Conservation (phyloP, 371 early-diverging fungal genomes). For the Parasitella parasitica region DNA sequence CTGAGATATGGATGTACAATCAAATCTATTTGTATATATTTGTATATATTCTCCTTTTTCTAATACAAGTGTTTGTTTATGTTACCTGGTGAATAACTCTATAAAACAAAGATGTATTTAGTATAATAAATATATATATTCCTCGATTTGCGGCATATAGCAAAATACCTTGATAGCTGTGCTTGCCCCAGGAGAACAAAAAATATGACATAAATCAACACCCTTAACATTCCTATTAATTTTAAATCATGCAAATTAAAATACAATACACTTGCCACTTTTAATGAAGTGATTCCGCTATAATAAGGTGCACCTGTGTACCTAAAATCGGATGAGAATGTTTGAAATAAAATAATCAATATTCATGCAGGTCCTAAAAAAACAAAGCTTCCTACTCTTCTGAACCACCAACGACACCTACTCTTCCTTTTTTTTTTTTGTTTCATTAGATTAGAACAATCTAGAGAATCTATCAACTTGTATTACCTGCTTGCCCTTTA, state of each 20-base stretch:
- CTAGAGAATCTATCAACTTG: not conserved
- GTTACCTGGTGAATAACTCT: slow-evolving; percentile 60
- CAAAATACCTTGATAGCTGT: slow-evolving; percentile 41
- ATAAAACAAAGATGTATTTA: slow-evolving; percentile 1
- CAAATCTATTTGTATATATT: slow-evolving; percentile 40
- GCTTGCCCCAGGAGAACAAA: slow-evolving; percentile 83
- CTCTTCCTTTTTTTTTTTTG: slow-evolving; percentile 45
- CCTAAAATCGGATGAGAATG: slow-evolving; percentile 25
- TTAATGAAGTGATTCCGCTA: slow-evolving; percentile 77
- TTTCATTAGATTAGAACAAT: not conserved
- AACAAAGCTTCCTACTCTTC: slow-evolving; percentile 59
- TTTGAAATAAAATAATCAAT: not conserved
- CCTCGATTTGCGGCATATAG: too few relatives aligned
- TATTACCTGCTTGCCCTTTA: slow-evolving; percentile 86
- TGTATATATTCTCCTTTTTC: not conserved
- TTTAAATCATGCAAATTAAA: not conserved
- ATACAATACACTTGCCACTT: slow-evolving; percentile 54
- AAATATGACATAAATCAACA: slow-evolving; percentile 87
- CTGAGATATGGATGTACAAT: slow-evolving; percentile 68
- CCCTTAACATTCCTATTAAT: slow-evolving; percentile 56
- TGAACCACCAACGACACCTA: slow-evolving; percentile 76
- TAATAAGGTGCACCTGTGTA: slow-evolving; percentile 97
- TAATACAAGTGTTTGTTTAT: not conserved
- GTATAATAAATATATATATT: not conserved
- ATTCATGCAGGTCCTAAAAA: not conserved